phyloP scores from a whole-genome alignment of 345 rosid genomes.

The Eucalyptus marginata region DNA sequence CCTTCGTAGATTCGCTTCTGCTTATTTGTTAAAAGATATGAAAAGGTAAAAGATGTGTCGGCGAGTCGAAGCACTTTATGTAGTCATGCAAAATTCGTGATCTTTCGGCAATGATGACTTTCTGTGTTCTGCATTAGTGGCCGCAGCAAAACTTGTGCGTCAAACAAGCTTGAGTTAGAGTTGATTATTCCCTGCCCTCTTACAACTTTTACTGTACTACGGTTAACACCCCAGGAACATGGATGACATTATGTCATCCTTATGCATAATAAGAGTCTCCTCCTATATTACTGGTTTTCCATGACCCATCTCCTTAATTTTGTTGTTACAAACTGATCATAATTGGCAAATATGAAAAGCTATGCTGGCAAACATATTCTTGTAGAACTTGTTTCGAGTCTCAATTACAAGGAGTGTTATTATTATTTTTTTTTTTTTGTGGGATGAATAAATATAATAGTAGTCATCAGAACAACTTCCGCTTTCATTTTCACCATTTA shows the following conservation, averaged over 20 bases:
- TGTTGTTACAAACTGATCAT: not conserved
- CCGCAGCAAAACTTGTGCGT: not conserved
- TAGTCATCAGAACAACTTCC: not conserved
- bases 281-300: not conserved
- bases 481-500: not conserved
- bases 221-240: not conserved
- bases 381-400: not conserved
- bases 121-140: not conserved
- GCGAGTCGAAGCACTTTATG: not conserved
- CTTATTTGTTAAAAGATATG: not conserved
- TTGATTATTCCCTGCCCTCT: not conserved
- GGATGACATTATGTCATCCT: not conserved
- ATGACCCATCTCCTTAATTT: not conserved
- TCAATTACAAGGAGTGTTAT: not conserved
- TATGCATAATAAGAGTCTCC: not conserved
- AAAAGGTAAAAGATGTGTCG: not conserved
- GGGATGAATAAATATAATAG: not conserved
- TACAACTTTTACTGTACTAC: not conserved
- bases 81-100: not conserved
- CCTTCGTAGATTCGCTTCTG: not conserved
- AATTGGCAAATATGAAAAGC: not conserved
- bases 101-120: not conserved
- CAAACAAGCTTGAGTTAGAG: not conserved
- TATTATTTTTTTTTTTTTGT: rapidly evolving
- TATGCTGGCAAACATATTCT: not conserved